Evolutionary conservation across 1,139 yeast species (phyloP).

Genomic region (Lodderomyces jiufengensis): DNA sequence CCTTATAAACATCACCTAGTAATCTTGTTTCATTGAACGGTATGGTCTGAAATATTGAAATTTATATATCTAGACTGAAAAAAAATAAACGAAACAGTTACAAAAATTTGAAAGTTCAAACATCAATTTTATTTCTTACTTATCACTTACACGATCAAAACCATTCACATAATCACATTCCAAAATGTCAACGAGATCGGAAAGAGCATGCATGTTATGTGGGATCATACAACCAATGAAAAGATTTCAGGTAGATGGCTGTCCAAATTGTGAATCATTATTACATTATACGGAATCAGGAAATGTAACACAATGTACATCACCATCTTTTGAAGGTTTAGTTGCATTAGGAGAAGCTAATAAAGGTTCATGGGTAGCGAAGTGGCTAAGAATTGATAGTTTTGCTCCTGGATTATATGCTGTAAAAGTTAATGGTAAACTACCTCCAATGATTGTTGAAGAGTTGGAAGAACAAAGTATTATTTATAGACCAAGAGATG

Average conservation of each 20-base stretch:
- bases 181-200: conserved; percentile 65
- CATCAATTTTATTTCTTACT: neutral
- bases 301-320: conserved; percentile 85
- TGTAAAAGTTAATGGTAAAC: conserved; percentile 84
- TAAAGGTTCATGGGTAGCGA: conserved; percentile 90
- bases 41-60: neutral
- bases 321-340: conserved; percentile 94
- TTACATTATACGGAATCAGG: conserved; percentile 77
- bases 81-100: too few species aligned
- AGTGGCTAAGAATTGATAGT: conserved; percentile 91
- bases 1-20: too few species aligned
- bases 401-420: conserved; percentile 92
- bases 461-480: conserved; percentile 71
- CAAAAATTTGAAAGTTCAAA: conserved; percentile 1
- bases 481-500: conserved; percentile 93
- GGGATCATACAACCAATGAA: conserved; percentile 81
- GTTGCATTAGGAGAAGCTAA: conserved; percentile 85
- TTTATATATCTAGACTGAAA: neutral
- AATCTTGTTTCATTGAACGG: too few species aligned
- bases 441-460: conserved; percentile 81
- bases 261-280: conserved; percentile 96
- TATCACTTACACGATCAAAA: neutral
- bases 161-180: neutral
- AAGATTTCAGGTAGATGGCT: conserved; percentile 76
- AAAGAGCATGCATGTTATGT: conserved; percentile 97